phyloP scores from a whole-genome alignment of 2,329 filamentous ascomycete genomes.

The Chaetothyriales sp. region DNA sequence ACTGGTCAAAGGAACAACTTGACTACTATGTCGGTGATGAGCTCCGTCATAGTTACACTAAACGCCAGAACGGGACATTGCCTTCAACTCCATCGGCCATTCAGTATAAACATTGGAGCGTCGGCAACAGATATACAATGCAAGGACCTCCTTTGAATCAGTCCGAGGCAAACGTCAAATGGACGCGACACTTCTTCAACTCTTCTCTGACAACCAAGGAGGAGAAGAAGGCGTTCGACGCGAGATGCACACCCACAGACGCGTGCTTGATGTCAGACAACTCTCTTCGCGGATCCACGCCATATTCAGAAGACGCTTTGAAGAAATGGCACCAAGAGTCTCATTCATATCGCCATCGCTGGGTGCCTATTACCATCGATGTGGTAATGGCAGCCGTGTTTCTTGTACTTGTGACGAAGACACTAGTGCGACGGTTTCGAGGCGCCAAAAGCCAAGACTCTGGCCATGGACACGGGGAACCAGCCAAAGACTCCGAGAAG shows the following conservation, averaged over 20 bases:
- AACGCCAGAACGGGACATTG: conserved; percentile 14
- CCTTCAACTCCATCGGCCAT: conserved; percentile 31
- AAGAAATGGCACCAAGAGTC: neutral
- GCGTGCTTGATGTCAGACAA: conserved; percentile 26
- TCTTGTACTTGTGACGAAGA: neutral
- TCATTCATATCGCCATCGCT: neutral
- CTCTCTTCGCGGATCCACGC: conserved; percentile 23
- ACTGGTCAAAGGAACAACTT: conserved; percentile 33
- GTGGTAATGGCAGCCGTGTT: neutral
- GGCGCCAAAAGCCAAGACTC: neutral
- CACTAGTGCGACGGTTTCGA: neutral
- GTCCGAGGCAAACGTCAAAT: conserved; percentile 32
- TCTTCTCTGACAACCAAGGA: conserved; percentile 29
- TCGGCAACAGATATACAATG: conserved; percentile 32
- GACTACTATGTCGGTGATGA: conserved; percentile 31
- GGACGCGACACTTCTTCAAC: conserved; percentile 39
- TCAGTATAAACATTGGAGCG: conserved; percentile 37
- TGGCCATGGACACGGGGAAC: neutral
- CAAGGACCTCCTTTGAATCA: conserved; percentile 30
- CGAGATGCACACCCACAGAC: conserved; percentile 20
- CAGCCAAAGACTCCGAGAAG: neutral
- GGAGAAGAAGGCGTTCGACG: conserved; percentile 18
- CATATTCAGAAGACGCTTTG: conserved; percentile 15
- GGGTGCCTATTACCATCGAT: neutral
- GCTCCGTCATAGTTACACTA: conserved; percentile 8